Percentiles rank a stretch among this genome's conserved stretches.
These are phyloP conservation scores for Phyllachora maydis DNA, from an alignment of 2,329 filamentous ascomycete genomes.

Conservation along the genomic window DNA sequence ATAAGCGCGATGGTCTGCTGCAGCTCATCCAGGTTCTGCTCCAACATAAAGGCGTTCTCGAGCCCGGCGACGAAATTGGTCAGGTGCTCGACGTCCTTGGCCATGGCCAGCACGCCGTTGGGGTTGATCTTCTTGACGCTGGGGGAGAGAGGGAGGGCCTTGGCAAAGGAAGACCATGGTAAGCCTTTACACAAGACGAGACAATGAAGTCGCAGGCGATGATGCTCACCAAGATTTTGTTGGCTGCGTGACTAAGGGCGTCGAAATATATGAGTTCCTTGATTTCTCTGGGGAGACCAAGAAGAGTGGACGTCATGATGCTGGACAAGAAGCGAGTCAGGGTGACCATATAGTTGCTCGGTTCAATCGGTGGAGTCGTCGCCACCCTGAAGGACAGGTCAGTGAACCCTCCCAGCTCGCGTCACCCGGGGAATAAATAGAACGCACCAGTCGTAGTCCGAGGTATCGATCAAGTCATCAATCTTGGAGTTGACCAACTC, in stretches of 20 bases:
- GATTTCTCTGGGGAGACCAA: constrained; percentile 86
- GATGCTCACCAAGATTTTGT: constrained; percentile 51
- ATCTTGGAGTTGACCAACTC: constrained; percentile 98
- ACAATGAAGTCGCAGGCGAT: constrained; percentile 1
- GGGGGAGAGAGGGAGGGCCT: constrained; percentile 57
- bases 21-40: constrained; percentile 78
- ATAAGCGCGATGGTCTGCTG: constrained; percentile 83
- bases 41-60: constrained; percentile 65
- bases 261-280: constrained; percentile 98
- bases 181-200: too few relatives aligned
- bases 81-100: constrained; percentile 68
- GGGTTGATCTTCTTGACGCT: constrained; percentile 75
- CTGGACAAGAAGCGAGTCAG: constrained; percentile 82
- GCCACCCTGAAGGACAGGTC: constrained; percentile 17
- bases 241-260: constrained; percentile 74
- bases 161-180: too few relatives aligned
- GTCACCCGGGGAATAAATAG: too few relatives aligned
- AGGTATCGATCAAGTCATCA: constrained; percentile 88
- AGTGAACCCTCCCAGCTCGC: too few relatives aligned
- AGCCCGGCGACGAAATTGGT: constrained; percentile 72
- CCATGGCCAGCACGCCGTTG: constrained; percentile 61
- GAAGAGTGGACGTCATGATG: constrained; percentile 87
- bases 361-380: constrained; percentile 42
- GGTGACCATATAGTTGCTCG: constrained; percentile 89
- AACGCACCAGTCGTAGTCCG: constrained; percentile 75